These are phyloP conservation scores for Silene latifolia DNA, from an alignment of 148 eudicot species.

Conservation along the genomic window DNA sequence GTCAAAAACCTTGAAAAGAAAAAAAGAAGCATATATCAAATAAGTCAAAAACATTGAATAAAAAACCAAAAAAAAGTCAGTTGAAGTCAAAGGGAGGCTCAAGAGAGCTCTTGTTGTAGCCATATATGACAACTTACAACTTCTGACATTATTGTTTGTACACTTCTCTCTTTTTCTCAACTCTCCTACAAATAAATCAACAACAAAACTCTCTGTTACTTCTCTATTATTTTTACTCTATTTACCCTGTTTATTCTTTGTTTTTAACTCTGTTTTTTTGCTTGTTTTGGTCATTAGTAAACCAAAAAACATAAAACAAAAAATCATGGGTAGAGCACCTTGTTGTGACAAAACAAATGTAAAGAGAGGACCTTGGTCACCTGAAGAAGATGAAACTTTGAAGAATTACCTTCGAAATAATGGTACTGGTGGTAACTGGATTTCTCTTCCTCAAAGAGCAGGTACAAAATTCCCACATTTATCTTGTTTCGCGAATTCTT, in stretches of 20 bases:
- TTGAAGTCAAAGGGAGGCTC: conserved; percentile 24
- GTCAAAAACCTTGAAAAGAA: background rate
- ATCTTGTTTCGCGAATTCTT: no score
- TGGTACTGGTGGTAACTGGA: conserved; percentile 79
- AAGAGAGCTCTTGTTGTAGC: background rate
- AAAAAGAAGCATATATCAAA: no score
- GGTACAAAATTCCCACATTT: conserved; percentile 23
- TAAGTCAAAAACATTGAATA: background rate
- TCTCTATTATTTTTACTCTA: background rate
- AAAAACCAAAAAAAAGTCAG: conserved; percentile 14
- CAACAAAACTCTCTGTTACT: background rate
- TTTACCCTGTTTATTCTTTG: no score
- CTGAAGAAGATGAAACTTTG: conserved; percentile 67
- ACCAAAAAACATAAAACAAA: background rate
- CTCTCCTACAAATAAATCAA: background rate
- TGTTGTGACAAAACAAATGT: conserved; percentile 74
- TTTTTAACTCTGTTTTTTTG: no score
- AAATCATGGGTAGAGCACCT: conserved; percentile 70
- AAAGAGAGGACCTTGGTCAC: conserved; percentile 79
- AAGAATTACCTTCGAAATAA: conserved; percentile 41
- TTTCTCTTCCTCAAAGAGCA: conserved; percentile 62
- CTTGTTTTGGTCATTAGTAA: no score
- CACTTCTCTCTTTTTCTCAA: background rate
- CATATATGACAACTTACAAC: background rate
- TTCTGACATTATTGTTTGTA: conserved; percentile 14